Base-by-base conservation (phyloP, 148 eudicot genomes). In the Simmondsia chinensis region DNA sequence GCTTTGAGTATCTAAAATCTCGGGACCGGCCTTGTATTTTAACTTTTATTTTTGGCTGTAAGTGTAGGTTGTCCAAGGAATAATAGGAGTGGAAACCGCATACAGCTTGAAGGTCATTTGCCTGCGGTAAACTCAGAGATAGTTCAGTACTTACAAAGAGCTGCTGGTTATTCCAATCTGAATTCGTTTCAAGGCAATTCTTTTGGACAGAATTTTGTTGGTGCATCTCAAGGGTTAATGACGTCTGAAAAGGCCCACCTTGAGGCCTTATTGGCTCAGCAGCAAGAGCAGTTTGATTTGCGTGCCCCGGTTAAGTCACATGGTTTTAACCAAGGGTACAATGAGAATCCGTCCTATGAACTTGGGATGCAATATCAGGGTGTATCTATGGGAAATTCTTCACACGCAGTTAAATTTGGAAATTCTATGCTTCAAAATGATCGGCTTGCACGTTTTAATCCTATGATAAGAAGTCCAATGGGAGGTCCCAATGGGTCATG, bases 181-280 rank as follows among this genome's bases (percentile, higher is more conserved):
- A 43, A 43, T 38, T 50, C 39, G 46, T 36, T 23, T 16, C 19
- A 28, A 16, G 45, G 52, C 53, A 22, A 28, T 52, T 50, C 48
- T 56, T 54, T 23, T 41, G 63, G 52, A 41, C 44, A 52, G 34
- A 57, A 37, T 12, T 52, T n/a, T 21, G 26, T 39, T 23, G 37
- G 52, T 39, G 20, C 28, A 36, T 37, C 55, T 4, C 68, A 37
- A 21, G 36, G 61, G 41, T 36, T 71, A 43, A 63, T 57, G 38
- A 48, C 27, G 14, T 44, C 58, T 32, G 71, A 69, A 31, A 60
- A 56, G 46, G 61, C 65, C 20, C 68, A 69, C 39, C 40, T 69
- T 16, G 72, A 72, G 54, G 43, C 76, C 18, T 19, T 75, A 52
- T 56, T 75, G 36, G 52, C 66, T 54, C 73, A 69, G 38, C 71